phyloP scores from a whole-genome alignment of 106 monocot species.

The Narthecium ossifragum region DNA sequence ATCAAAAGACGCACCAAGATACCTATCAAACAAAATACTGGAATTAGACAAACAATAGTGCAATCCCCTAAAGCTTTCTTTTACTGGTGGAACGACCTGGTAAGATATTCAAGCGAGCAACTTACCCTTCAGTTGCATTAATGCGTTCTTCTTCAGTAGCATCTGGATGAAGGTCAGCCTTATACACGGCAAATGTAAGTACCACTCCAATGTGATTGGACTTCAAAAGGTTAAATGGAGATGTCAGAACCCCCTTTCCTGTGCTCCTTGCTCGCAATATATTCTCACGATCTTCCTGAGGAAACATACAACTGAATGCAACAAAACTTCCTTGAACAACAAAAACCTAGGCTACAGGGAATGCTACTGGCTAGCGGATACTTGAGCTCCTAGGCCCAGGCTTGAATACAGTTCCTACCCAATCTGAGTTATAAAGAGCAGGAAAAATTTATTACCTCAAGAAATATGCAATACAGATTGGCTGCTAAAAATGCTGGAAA shows the following conservation, averaged over 20 bases:
- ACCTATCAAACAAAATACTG: conserved; percentile 27
- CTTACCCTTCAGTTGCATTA: conserved; percentile 62
- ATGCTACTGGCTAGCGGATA: too few species aligned
- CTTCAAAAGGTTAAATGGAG: conserved; percentile 80
- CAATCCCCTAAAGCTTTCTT: neutral
- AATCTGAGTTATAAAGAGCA: too few species aligned
- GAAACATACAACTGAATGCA: too few species aligned
- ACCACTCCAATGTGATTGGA: conserved; percentile 83
- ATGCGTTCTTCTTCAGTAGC: conserved; percentile 54
- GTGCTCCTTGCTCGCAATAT: conserved; percentile 69
- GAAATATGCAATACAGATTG: too few species aligned
- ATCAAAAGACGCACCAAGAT: conserved; percentile 91
- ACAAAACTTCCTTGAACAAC: too few species aligned
- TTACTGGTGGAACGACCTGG: neutral
- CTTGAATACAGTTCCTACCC: too few species aligned
- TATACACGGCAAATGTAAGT: conserved; percentile 79
- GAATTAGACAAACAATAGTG: neutral
- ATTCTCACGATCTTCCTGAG: conserved; percentile 77
- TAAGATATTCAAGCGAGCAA: conserved; percentile 1
- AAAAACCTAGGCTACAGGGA: too few species aligned
- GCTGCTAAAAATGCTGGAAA: too few species aligned
- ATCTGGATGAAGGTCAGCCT: conserved; percentile 45
- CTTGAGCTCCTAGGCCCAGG: too few species aligned
- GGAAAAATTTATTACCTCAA: too few species aligned
- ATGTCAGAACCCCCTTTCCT: conserved; percentile 79